Conservation (phyloP, 148 eudicot genomes). For the Silene uniflora region DNA sequence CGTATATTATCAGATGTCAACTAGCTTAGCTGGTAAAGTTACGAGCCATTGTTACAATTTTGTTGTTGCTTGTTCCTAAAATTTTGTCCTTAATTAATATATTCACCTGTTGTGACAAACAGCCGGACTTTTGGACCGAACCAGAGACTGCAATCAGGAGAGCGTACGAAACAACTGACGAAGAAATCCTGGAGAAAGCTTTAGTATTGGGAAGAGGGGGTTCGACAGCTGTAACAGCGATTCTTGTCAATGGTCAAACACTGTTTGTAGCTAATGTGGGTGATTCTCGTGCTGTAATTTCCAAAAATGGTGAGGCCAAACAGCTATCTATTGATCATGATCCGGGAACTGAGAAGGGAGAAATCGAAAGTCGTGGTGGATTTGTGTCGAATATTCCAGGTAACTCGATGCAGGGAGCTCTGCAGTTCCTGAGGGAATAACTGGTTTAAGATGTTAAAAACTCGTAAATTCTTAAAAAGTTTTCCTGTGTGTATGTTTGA, state of each 20-base stretch:
- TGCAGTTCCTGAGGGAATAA: too few relatives aligned
- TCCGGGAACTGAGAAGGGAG: conserved; percentile 33
- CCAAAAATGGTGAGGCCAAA: conserved; percentile 44
- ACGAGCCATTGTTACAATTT: too few relatives aligned
- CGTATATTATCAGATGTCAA: too few relatives aligned
- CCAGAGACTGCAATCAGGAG: conserved; percentile 44
- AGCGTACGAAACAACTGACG: conserved; percentile 53
- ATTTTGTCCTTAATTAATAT: neutral
- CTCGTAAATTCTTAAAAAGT: too few relatives aligned
- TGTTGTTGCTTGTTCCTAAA: too few relatives aligned
- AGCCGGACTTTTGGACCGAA: conserved; percentile 61
- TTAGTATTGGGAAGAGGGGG: conserved; percentile 50
- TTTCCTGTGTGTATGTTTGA: conserved; percentile 2
- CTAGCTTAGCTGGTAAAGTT: too few relatives aligned
- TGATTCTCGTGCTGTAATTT: conserved; percentile 66
- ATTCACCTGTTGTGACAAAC: conserved; percentile 16
- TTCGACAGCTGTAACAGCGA: conserved; percentile 85
- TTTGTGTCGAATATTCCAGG: conserved; percentile 39
- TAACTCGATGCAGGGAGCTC: conserved; percentile 11
- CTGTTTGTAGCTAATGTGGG: conserved; percentile 68
- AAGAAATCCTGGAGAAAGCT: conserved; percentile 44
- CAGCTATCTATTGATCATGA: conserved; percentile 68
- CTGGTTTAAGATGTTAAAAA: too few relatives aligned
- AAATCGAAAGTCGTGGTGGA: conserved; percentile 40
- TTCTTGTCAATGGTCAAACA: conserved; percentile 48